Evolutionary conservation across 1,284 basidiomycete species (phyloP).

Genomic region (Ustilago shanxiensis): DNA sequence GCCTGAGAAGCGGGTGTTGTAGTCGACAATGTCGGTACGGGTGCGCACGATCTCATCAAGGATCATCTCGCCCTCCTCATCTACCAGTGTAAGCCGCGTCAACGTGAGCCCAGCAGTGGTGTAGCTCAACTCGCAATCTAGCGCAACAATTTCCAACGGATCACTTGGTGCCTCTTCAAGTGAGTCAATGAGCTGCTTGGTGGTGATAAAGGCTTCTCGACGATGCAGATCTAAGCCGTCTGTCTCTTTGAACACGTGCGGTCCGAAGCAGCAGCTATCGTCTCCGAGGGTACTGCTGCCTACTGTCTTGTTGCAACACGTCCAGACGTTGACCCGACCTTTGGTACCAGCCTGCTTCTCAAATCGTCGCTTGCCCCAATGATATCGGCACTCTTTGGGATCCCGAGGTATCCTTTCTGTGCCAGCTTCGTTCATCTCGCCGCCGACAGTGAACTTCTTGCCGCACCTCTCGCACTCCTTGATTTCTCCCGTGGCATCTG

Average conservation of each 20-base stretch:
- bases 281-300: conserved; percentile 53
- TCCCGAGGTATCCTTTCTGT: conserved; percentile 36
- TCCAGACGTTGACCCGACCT: conserved; percentile 57
- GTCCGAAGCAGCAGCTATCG: conserved; percentile 59
- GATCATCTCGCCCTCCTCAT: conserved; percentile 59
- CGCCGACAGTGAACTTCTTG: conserved; percentile 54
- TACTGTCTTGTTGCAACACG: conserved; percentile 60
- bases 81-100: conserved; percentile 64
- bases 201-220: conserved; percentile 58
- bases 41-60: conserved; percentile 61
- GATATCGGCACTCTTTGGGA: conserved; percentile 58
- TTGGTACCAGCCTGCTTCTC: conserved; percentile 38
- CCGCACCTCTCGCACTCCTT: conserved; percentile 62
- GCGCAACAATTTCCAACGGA: conserved; percentile 58
- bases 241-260: conserved; percentile 68
- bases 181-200: conserved; percentile 32
- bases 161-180: conserved; percentile 4
- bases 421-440: conserved; percentile 40
- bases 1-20: conserved; percentile 66
- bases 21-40: conserved; percentile 58
- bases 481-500: conserved; percentile 52
- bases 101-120: conserved; percentile 65
- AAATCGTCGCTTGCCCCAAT: conserved; percentile 58
- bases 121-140: conserved; percentile 67
- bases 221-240: conserved; percentile 49